Evolutionary conservation across 208 protist genomes (phyloP).

Genomic region (Acanthamoeba culbertsoni): DNA sequence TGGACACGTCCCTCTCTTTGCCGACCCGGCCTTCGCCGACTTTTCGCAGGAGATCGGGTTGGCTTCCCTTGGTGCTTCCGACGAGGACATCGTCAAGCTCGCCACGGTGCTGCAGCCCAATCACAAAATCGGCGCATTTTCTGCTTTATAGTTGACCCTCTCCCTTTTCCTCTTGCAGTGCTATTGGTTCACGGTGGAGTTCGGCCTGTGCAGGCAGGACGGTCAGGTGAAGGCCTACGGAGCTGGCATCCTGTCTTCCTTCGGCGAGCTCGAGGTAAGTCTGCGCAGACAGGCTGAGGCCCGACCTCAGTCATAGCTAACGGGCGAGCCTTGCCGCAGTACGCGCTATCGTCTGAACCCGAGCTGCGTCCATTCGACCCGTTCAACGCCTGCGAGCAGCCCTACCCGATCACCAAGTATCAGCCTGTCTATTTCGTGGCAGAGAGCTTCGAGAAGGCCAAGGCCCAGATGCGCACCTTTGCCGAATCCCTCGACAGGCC

Average conservation of each 20-base stretch:
- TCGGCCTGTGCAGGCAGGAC: constrained; percentile 92
- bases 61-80: constrained; percentile 93
- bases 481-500: constrained; percentile 84
- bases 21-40: constrained; percentile 94
- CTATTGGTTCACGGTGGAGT: constrained; percentile 97
- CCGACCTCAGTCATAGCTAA: not conserved
- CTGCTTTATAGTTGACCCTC: not conserved
- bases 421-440: constrained; percentile 95
- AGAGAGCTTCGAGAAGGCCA: constrained; percentile 90
- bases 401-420: constrained; percentile 93
- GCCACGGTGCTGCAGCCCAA: constrained; percentile 76
- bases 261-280: constrained; percentile 89
- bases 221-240: constrained; percentile 91
- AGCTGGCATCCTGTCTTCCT: constrained; percentile 93
- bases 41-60: constrained; percentile 97
- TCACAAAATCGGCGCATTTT: not conserved
- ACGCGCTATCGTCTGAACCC: not conserved
- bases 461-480: constrained; percentile 89
- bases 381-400: constrained; percentile 57
- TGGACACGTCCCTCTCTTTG: constrained; percentile 95
- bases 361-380: constrained; percentile 64
- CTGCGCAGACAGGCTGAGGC: not conserved
- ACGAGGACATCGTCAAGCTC: constrained; percentile 92
- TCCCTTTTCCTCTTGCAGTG: constrained; percentile 51
- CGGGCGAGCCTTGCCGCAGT: not conserved